Conservation (phyloP, 495 filamentous ascomycete species). For the Neurospora sp. region DNA sequence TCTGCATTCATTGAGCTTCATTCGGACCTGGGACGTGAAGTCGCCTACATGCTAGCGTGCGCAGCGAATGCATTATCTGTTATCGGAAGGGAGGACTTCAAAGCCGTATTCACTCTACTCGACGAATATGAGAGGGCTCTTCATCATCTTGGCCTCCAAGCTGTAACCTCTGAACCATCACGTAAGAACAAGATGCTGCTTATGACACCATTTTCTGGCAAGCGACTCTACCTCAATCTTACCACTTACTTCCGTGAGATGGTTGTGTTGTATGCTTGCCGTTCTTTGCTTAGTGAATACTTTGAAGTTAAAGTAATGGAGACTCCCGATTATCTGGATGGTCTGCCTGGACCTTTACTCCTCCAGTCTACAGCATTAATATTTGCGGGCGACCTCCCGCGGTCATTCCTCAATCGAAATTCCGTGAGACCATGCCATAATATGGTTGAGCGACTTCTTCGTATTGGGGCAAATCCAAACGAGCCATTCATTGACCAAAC, state of each 20-base stretch:
- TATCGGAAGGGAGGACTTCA: not conserved
- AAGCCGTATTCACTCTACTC: not conserved
- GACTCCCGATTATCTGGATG: not conserved
- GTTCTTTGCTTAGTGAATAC: not conserved
- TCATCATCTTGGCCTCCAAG: not conserved
- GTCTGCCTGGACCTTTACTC: not conserved
- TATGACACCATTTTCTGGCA: not conserved
- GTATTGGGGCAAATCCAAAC: not conserved
- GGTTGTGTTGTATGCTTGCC: not conserved
- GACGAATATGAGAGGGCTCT: not conserved
- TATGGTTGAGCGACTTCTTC: not conserved
- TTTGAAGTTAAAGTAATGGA: not conserved
- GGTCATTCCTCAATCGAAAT: too few species aligned
- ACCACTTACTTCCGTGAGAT: not conserved
- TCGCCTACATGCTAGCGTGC: not conserved
- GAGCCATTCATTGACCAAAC: not conserved
- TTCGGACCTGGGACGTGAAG: not conserved
- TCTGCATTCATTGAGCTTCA: not conserved
- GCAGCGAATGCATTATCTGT: not conserved
- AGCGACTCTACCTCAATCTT: not conserved
- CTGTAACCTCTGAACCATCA: not conserved
- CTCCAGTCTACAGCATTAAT: not conserved
- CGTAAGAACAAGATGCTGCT: not conserved
- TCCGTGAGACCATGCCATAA: not conserved
- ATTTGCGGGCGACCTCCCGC: too few species aligned